These are phyloP conservation scores for Penicillium digitatum DNA, from an alignment of 2,329 filamentous ascomycete genomes.

Conservation along the genomic window DNA sequence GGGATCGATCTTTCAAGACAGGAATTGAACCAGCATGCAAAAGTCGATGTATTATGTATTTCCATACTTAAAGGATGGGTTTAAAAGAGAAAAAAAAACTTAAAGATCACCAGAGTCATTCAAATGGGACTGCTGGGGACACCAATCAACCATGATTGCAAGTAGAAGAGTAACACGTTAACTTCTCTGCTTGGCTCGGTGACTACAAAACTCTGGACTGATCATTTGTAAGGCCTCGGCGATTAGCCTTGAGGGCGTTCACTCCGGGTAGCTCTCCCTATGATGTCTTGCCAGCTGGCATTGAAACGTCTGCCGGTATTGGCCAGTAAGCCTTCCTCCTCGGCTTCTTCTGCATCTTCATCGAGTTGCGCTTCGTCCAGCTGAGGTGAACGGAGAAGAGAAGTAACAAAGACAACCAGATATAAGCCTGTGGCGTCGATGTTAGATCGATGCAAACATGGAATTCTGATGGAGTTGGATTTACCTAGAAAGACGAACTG, in stretches of 20 bases:
- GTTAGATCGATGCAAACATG: neutral
- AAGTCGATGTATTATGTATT: neutral
- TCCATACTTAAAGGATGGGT: neutral
- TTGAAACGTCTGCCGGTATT: slow-evolving; percentile 77
- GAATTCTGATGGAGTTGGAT: slow-evolving; percentile 1
- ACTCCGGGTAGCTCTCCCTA: slow-evolving; percentile 49
- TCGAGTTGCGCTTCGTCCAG: slow-evolving; percentile 74
- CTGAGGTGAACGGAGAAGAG: slow-evolving; percentile 74
- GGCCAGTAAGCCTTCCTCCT: slow-evolving; percentile 87
- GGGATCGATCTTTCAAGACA: neutral
- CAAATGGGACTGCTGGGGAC: neutral
- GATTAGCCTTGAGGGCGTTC: slow-evolving; percentile 2
- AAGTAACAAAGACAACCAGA: slow-evolving; percentile 72
- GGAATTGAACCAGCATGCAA: neutral
- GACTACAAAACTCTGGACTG: neutral
- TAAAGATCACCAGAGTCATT: neutral
- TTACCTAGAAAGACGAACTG: slow-evolving; percentile 82
- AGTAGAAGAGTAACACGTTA: neutral
- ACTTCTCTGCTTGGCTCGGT: neutral
- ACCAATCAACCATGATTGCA: neutral
- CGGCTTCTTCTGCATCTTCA: slow-evolving; percentile 83
- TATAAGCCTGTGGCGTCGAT: slow-evolving; percentile 56
- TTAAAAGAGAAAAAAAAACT: neutral
- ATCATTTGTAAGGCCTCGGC: neutral
- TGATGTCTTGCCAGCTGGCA: slow-evolving; percentile 85